Evolutionary conservation across 768 basidiomycete species (phyloP).

Genomic region (Cantharellus cinnabarinus): DNA sequence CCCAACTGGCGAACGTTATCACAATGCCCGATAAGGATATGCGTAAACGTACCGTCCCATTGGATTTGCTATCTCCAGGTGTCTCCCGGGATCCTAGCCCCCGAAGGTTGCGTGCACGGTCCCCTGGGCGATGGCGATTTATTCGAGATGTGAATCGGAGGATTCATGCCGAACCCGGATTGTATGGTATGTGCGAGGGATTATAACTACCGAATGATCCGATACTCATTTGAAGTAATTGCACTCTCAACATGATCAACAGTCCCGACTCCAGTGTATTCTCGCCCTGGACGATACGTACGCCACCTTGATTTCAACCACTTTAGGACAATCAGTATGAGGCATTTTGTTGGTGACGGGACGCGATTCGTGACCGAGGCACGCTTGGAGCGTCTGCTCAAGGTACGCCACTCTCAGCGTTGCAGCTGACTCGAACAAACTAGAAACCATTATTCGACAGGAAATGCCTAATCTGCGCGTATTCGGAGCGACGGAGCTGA

Average conservation of each 20-base stretch:
- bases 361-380: conserved; percentile 87
- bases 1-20: too few species aligned
- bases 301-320: conserved; percentile 86
- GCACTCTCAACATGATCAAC: not conserved
- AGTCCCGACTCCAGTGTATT: conserved; percentile 53
- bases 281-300: conserved; percentile 60
- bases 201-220: not conserved
- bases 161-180: conserved; percentile 34
- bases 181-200: conserved; percentile 37
- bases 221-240: not conserved
- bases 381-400: conserved; percentile 55
- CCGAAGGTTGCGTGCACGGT: conserved; percentile 50
- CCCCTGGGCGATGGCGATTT: conserved; percentile 69
- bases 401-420: conserved; percentile 25
- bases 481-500: conserved; percentile 97
- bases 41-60: conserved; percentile 27
- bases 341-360: conserved; percentile 77
- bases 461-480: conserved; percentile 75
- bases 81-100: conserved; percentile 74
- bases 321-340: conserved; percentile 86
- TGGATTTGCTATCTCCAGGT: conserved; percentile 56
- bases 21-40: not conserved
- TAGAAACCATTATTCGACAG: conserved; percentile 19
- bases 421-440: not conserved
- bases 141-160: conserved; percentile 61